These are phyloP conservation scores for Diaporthe amygdali DNA, from an alignment of 2,329 filamentous ascomycete genomes.

Conservation along the genomic window DNA sequence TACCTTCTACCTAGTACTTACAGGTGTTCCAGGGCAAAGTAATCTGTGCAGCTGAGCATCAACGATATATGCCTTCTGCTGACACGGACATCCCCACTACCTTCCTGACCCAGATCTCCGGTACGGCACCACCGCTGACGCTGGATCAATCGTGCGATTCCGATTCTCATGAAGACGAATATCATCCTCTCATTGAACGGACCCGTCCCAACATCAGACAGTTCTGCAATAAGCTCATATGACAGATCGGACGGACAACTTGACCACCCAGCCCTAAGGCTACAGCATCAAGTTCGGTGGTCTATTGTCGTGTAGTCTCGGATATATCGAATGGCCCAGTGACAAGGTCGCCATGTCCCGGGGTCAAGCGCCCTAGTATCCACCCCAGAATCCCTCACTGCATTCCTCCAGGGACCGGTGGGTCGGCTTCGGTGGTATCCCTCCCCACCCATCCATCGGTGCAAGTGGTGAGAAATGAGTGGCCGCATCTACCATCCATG, in stretches of 20 bases:
- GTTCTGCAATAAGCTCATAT: neutral
- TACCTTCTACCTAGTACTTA: neutral
- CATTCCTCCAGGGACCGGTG: neutral
- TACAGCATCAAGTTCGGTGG: neutral
- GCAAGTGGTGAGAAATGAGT: neutral
- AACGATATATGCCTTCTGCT: neutral
- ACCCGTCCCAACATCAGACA: neutral
- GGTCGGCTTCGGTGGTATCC: neutral
- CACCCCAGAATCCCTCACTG: neutral
- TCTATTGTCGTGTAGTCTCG: neutral
- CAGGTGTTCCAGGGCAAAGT: neutral
- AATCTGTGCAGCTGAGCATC: neutral
- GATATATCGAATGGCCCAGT: neutral
- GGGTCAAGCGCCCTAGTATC: neutral
- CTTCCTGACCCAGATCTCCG: constrained; percentile 2
- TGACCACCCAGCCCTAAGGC: neutral
- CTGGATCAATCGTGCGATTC: neutral
- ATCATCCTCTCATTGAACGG: neutral
- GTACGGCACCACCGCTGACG: neutral
- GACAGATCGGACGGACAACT: constrained; percentile 3
- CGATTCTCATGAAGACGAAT: neutral
- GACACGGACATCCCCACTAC: constrained; percentile 26
- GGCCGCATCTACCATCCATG: neutral
- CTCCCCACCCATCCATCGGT: neutral
- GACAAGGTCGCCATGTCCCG: neutral